Conservation (phyloP, 176 grass and related monocot species). For the Juncus inflexus region DNA sequence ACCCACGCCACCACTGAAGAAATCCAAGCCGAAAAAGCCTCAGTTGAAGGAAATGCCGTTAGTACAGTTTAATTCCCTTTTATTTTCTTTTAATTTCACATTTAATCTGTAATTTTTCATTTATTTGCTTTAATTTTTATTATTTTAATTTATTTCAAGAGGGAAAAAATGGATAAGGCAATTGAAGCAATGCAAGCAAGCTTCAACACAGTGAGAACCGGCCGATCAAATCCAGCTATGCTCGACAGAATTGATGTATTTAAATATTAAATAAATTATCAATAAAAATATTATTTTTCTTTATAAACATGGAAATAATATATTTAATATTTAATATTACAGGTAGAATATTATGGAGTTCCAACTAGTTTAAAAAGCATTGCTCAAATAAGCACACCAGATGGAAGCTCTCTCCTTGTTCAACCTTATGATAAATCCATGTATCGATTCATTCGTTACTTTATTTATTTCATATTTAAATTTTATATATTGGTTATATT, state of each 20-base stretch:
- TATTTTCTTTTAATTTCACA: constrained; percentile 16
- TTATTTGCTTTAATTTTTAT: neutral
- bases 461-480: no score
- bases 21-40: constrained; percentile 83
- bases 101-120: constrained; percentile 22
- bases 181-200: constrained; percentile 63
- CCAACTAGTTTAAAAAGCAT: constrained; percentile 89
- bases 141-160: constrained; percentile 38
- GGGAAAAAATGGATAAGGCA: constrained; percentile 91
- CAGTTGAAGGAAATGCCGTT: constrained; percentile 78
- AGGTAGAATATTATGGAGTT: constrained; percentile 96
- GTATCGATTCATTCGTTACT: constrained; percentile 34
- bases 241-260: constrained; percentile 87
- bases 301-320: neutral
- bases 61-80: constrained; percentile 25
- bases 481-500: neutral
- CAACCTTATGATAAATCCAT: constrained; percentile 95
- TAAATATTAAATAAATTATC: constrained; percentile 1
- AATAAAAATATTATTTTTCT: neutral
- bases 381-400: constrained; percentile 88
- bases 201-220: constrained; percentile 95
- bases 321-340: constrained; percentile 24
- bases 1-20: constrained; percentile 91
- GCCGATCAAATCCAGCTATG: constrained; percentile 87
- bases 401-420: constrained; percentile 88